A percentile compares a stretch with the other conserved stretches of the same genome.
Conservation (phyloP, 2,329 filamentous ascomycete genomes). For the Lasiodiplodia sp. region DNA sequence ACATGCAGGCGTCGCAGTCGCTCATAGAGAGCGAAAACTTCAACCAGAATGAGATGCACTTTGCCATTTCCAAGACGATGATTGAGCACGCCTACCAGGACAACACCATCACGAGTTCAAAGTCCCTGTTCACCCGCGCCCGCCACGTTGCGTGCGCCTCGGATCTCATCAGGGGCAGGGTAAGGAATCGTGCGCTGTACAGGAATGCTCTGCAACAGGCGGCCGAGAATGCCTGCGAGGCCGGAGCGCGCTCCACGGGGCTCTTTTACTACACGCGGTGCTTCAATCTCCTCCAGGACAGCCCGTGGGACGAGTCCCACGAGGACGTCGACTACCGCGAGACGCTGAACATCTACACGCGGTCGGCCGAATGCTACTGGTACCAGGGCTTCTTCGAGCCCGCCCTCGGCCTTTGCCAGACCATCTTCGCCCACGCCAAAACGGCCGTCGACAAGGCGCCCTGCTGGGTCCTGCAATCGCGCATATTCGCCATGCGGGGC, state of each 20-base stretch:
- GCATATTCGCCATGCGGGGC: constrained; percentile 77
- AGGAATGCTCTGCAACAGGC: constrained; percentile 80
- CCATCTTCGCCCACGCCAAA: constrained; percentile 73
- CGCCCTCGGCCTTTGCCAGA: constrained; percentile 72
- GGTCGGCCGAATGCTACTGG: constrained; percentile 82
- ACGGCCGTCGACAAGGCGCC: constrained; percentile 81
- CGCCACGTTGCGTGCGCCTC: constrained; percentile 82
- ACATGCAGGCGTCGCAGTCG: constrained; percentile 73
- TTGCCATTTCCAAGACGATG: constrained; percentile 82
- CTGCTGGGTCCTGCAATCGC: constrained; percentile 82
- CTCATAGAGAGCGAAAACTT: constrained; percentile 66
- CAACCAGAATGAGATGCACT: constrained; percentile 83
- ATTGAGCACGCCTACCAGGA: constrained; percentile 69
- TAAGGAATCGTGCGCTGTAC: constrained; percentile 69
- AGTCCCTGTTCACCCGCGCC: constrained; percentile 72
- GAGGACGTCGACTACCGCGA: constrained; percentile 86
- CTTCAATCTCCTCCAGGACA: constrained; percentile 77
- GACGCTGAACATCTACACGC: constrained; percentile 79
- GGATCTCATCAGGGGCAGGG: constrained; percentile 73
- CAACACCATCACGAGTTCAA: constrained; percentile 63
- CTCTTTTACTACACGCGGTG: constrained; percentile 82
- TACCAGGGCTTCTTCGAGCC: constrained; percentile 76
- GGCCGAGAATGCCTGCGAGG: constrained; percentile 79
- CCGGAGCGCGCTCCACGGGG: constrained; percentile 81
- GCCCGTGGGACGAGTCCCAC: constrained; percentile 75